Percentiles rank a stretch among this genome's conserved stretches.
These are phyloP conservation scores for Sporothrix mexicana DNA, from an alignment of 2,329 filamentous ascomycete genomes.

Conservation along the genomic window DNA sequence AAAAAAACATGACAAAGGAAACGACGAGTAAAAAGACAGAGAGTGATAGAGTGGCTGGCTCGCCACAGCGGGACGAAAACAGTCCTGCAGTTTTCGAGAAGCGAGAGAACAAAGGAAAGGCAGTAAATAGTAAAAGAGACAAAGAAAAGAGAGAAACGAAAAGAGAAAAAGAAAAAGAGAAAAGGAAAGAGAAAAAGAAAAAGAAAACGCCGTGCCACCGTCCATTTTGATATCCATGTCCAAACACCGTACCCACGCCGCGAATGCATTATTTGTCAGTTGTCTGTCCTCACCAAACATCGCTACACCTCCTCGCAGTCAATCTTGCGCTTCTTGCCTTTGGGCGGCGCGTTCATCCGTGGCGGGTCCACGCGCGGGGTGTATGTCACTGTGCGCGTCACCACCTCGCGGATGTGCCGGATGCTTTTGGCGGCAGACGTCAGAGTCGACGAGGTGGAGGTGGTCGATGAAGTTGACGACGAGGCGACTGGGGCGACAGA, in stretches of 20 bases:
- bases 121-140: background rate
- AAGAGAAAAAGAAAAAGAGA: background rate
- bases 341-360: slow-evolving; percentile 83
- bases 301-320: slow-evolving; percentile 44
- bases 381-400: slow-evolving; percentile 93
- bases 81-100: slow-evolving; percentile 22
- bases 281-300: slow-evolving; percentile 5
- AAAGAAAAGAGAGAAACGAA: background rate
- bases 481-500: slow-evolving; percentile 39
- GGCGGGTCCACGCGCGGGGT: slow-evolving; percentile 66
- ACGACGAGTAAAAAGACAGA: background rate
- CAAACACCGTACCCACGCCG: background rate
- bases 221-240: background rate
- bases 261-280: slow-evolving; percentile 5
- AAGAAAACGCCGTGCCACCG: background rate
- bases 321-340: slow-evolving; percentile 86
- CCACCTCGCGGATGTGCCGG: slow-evolving; percentile 81
- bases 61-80: slow-evolving; percentile 25
- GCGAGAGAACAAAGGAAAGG: background rate
- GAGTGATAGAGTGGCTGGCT: background rate
- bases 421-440: slow-evolving; percentile 53
- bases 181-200: background rate
- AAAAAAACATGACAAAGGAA: slow-evolving; percentile 16
- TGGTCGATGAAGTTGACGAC: slow-evolving; percentile 41
- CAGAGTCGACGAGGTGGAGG: background rate